Conservation (phyloP, 2,329 filamentous ascomycete genomes). For the Fusarium clavum region DNA sequence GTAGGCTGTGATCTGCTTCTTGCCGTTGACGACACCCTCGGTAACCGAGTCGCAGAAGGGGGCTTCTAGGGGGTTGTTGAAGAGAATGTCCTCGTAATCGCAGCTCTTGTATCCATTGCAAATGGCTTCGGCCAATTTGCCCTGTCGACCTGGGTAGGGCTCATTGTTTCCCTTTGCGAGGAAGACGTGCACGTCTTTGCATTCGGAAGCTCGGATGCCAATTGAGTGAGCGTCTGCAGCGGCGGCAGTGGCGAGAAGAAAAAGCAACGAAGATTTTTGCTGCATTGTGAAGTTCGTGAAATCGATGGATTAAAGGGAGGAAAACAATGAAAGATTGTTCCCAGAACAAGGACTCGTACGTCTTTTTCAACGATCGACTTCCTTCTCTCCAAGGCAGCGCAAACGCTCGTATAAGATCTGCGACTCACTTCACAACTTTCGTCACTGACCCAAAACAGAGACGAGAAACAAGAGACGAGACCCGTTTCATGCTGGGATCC, state of each 20-base stretch:
- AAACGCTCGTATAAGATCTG: not conserved
- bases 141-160: constrained; percentile 20
- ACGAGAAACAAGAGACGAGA: constrained; percentile 6
- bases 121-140: constrained; percentile 7
- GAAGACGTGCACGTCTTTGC: constrained; percentile 22
- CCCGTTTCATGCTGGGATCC: constrained; percentile 6
- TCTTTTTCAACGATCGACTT: not conserved
- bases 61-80: constrained; percentile 12
- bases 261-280: not conserved
- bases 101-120: constrained; percentile 19
- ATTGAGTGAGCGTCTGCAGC: not conserved
- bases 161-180: constrained; percentile 26
- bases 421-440: constrained; percentile 1
- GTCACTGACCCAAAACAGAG: constrained; percentile 10
- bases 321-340: not conserved
- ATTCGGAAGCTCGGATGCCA: constrained; percentile 5
- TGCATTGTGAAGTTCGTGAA: constrained; percentile 4
- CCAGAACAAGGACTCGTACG: not conserved
- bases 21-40: constrained; percentile 15
- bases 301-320: not conserved
- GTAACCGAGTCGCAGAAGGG: constrained; percentile 20
- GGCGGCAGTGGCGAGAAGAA: not conserved
- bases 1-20: constrained; percentile 24
- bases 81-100: constrained; percentile 20
- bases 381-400: not conserved